phyloP scores from a whole-genome alignment of 345 rosid species.

The Gossypium arboreum region DNA sequence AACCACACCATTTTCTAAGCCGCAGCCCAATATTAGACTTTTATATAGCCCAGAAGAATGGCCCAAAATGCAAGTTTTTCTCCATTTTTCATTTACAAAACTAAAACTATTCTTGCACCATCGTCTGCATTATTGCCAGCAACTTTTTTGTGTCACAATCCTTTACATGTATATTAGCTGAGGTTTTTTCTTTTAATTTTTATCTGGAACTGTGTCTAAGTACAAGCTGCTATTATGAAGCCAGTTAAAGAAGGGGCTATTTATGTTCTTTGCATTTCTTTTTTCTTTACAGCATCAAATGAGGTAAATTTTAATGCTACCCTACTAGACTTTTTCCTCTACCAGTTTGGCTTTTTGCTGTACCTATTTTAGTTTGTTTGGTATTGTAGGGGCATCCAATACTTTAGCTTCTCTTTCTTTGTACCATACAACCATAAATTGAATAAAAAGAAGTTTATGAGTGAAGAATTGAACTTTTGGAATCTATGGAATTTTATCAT shows the following conservation, averaged over 20 bases:
- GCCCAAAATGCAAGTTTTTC: neutral
- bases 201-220: neutral
- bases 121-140: no score
- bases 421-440: neutral
- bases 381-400: neutral
- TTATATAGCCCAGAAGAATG: neutral
- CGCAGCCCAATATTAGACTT: neutral
- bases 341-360: neutral
- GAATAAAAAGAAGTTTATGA: neutral
- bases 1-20: neutral
- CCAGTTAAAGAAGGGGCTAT: neutral
- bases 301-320: constrained; percentile 9
- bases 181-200: neutral
- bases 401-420: neutral
- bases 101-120: no score
- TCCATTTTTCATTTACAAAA: neutral
- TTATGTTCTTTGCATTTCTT: neutral
- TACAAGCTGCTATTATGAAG: neutral
- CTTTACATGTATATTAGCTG: neutral
- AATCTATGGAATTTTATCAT: neutral
- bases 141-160: no score
- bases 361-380: constrained; percentile 1
- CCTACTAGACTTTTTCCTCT: neutral
- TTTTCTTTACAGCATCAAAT: neutral
- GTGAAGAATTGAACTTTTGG: neutral